Evolutionary conservation across 768 basidiomycete genomes (phyloP).

Genomic region (Nidula microcarpa): DNA sequence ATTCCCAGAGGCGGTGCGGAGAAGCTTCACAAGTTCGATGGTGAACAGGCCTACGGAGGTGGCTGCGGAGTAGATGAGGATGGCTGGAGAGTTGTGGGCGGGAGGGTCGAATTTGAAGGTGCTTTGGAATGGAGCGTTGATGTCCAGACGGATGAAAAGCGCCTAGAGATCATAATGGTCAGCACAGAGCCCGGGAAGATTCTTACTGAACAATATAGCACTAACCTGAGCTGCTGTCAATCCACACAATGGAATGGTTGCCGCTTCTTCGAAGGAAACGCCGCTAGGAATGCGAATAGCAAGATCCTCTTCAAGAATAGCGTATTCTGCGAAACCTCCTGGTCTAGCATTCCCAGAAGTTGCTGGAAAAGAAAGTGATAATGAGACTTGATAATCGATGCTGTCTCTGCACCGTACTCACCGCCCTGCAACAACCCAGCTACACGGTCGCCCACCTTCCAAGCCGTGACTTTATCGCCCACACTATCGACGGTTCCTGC

Average conservation of each 20-base stretch:
- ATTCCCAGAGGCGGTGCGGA: slow-evolving; percentile 16
- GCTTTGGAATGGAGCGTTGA: slow-evolving; percentile 23
- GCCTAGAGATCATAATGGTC: slow-evolving; percentile 13
- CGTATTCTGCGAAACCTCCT: slow-evolving; percentile 31
- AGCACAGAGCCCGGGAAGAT: neutral
- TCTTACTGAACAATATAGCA: slow-evolving; percentile 3
- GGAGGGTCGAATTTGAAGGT: slow-evolving; percentile 12
- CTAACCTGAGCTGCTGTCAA: slow-evolving; percentile 26
- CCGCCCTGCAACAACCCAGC: slow-evolving; percentile 29
- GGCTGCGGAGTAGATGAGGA: slow-evolving; percentile 28
- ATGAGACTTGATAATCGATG: neutral
- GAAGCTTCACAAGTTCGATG: slow-evolving; percentile 19
- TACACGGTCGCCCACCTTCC: slow-evolving; percentile 27
- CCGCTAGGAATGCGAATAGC: slow-evolving; percentile 19
- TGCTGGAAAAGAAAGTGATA: slow-evolving; percentile 11
- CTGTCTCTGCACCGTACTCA: slow-evolving; percentile 4
- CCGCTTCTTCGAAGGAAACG: slow-evolving; percentile 28
- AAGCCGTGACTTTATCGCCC: slow-evolving; percentile 21
- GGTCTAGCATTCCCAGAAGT: slow-evolving; percentile 25
- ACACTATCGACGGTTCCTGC: slow-evolving; percentile 26
- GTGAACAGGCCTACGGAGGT: slow-evolving; percentile 29
- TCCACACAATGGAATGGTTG: slow-evolving; percentile 24
- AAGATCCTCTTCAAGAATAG: slow-evolving; percentile 26
- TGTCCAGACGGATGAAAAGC: slow-evolving; percentile 24
- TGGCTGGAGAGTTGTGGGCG: slow-evolving; percentile 13